Base-by-base conservation (phyloP, 192 early-diverging fungal genomes). In the Phlyctochytrium bullatum region DNA sequence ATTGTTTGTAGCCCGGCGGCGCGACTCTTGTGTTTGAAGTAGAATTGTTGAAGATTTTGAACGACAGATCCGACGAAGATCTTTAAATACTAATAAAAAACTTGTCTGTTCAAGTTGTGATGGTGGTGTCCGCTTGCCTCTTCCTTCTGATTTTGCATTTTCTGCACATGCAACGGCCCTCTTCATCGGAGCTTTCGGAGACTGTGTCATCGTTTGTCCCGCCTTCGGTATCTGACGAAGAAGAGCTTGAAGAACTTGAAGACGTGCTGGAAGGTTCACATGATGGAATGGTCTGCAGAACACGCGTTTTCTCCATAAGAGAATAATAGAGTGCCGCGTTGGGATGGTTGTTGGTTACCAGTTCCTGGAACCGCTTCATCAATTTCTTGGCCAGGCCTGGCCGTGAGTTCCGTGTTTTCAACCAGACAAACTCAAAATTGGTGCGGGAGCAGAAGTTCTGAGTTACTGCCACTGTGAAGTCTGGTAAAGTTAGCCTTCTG, bases 21-120 rank as follows among this genome's bases (percentile, higher is more conserved):
- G 61, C 89, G 0, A 88, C 89, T 35, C 79, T 94, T 33, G 88
- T 91, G 24, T 92, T 94, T 71, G 91, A 92, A 24, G 89, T 91
- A 2, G 88, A 92, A 67, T 69, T 92, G 17, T 34, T 93, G 28
- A 78, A 73, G 36, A 90, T 90, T 74, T 68, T 77, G 31, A 61
- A 61, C 69, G 40, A 62, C 28, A 36, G 59, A 16, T 27, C 6
- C 60, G 27, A 10, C 27, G 54, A 57, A 14, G 54, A 57, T 10
- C 25, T 57, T 10, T 57, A 28, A 57, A 24, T 24, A 10, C 10
- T 47, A 47, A 47, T 47, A 57, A 57, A 57, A 6, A 57, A 57
- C 12, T 25, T 57, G 14, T 14, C 10, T 57, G 14, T 57, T 14
- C 16, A 25, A 57, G 20, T 10, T 57, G 54, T 25, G 27, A 25